Base-by-base conservation (phyloP, 2,329 filamentous ascomycete species). In the Trichoderma cornu-damae region DNA sequence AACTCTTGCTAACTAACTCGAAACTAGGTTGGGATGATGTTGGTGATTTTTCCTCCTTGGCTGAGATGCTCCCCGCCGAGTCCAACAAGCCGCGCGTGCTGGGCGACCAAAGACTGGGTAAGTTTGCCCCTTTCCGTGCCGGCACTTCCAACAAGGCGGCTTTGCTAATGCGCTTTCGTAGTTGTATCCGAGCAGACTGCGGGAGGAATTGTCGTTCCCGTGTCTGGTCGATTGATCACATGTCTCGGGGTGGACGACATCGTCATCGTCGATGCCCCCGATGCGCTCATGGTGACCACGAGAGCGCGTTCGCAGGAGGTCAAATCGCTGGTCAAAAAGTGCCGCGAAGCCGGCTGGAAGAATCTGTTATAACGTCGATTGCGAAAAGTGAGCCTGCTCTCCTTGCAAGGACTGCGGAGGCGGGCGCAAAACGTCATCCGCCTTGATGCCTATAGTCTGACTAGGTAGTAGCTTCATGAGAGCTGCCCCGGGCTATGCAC, bases 1-100 rank as follows among this genome's bases (percentile, higher is more conserved):
- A 2, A 26, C 8, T 2, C 2, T 22, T 24, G 11, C 60, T 62
- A 38, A 61, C 49, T 58, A 2, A 24, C 20, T 6, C n/a, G n/a
- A n/a, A n/a, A n/a, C n/a, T 14, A 63, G 63, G 64, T 60, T 66
- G 64, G 64, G 64, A 66, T 32, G 64, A 66, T 54, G 64, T 66
- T 22, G 64, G 64, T 61, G 64, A 66, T 58, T 66, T 66, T 38
- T 66, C 64, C 7, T 66, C 64, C 14, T 55, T 66, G 30, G 61
- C 64, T 1, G 64, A 66, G 52, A 66, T 66, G 64, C 61, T 66
- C 52, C 64, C 64, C 28, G 63, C 64, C 42, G 64, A 65, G 24
- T 60, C 61, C 18, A 66, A 66, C 53, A 58, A 53, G 6, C 64
- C 64, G 12, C 61, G 63, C 18, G 57, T 66, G 32, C 55, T 66